Percentiles rank a stretch among this genome's conserved stretches.
phyloP scores from a whole-genome alignment of 2,329 filamentous ascomycete genomes.

The Cercospora sesami region DNA sequence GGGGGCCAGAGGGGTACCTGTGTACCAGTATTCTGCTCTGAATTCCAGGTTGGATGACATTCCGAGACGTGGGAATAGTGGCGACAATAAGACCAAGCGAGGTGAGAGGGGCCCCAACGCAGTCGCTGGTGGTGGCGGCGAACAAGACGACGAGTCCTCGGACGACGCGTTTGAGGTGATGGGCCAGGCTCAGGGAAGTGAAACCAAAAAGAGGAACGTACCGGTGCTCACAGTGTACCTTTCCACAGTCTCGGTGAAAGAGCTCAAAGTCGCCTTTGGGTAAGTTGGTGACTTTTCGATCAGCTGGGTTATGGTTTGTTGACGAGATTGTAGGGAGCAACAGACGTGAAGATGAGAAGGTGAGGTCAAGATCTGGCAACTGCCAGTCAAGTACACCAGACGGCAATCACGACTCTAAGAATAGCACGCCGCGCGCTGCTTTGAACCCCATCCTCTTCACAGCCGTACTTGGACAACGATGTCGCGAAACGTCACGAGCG shows the following conservation, averaged over 20 bases:
- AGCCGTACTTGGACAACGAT: no score
- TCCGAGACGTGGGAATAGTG: slow-evolving; percentile 15
- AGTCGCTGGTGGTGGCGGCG: slow-evolving; percentile 13
- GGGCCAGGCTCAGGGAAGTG: slow-evolving; percentile 44
- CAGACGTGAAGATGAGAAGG: slow-evolving; percentile 6
- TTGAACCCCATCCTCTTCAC: no score
- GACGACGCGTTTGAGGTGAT: slow-evolving; percentile 36
- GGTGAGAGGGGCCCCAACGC: slow-evolving; percentile 6
- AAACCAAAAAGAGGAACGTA: slow-evolving; percentile 51
- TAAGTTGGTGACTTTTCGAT: slow-evolving; percentile 24
- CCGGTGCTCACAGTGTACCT: slow-evolving; percentile 64
- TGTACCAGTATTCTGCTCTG: slow-evolving; percentile 42
- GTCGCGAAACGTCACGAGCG: no score
- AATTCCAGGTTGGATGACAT: slow-evolving; percentile 31
- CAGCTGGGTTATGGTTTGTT: slow-evolving; percentile 1
- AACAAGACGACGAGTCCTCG: slow-evolving; percentile 20
- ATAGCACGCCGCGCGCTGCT: no score
- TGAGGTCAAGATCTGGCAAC: background rate
- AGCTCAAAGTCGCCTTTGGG: slow-evolving; percentile 54
- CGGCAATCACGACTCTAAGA: no score
- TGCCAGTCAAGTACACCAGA: no score
- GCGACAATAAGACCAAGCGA: background rate
- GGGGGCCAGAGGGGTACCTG: slow-evolving; percentile 48
- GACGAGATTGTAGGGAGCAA: slow-evolving; percentile 17
- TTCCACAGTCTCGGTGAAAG: slow-evolving; percentile 55